A percentile compares a stretch with the other conserved stretches of the same genome.
Evolutionary conservation across 805 yeast genomes (phyloP).

Genomic region (Metschnikowia matae): DNA sequence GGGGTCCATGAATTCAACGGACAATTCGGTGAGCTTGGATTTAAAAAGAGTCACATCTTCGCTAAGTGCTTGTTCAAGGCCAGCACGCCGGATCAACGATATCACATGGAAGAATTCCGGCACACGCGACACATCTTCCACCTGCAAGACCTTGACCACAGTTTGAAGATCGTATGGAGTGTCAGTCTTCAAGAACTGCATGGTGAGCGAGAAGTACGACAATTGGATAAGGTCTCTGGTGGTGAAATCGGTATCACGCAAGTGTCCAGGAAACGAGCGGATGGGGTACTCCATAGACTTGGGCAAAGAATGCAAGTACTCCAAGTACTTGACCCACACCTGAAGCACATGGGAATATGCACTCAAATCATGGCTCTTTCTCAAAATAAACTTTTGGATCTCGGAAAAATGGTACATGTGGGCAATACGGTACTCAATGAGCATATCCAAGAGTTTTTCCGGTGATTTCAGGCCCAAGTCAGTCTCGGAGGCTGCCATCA

Average conservation of each 20-base stretch:
- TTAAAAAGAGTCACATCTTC: conserved; percentile 7
- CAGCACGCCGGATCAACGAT: conserved; percentile 17
- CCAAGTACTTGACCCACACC: conserved; percentile 33
- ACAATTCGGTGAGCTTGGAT: conserved; percentile 9
- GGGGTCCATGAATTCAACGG: conserved; percentile 29
- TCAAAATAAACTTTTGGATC: conserved; percentile 16
- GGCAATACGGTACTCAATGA: conserved; percentile 29
- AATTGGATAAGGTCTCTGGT: conserved; percentile 21
- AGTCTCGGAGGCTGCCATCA: conserved; percentile 13
- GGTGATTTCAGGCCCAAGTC: conserved; percentile 12
- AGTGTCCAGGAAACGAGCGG: conserved; percentile 7
- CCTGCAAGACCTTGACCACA: conserved; percentile 26
- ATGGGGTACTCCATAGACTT: conserved; percentile 6
- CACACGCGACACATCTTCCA: conserved; percentile 15
- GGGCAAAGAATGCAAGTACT: conserved; percentile 17
- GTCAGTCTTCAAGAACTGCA: conserved; percentile 24
- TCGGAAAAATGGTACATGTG: conserved; percentile 30
- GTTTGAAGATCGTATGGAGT: conserved; percentile 22
- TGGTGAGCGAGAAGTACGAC: conserved; percentile 34
- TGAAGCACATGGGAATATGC: conserved; percentile 25
- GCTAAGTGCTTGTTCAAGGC: conserved; percentile 8
- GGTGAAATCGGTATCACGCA: conserved; percentile 14
- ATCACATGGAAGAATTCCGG: conserved; percentile 20
- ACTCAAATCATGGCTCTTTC: conserved; percentile 6
- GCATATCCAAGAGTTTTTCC: conserved; percentile 23